Percentiles rank a stretch among this genome's conserved stretches.
Evolutionary conservation across 2,329 filamentous ascomycete species (phyloP).

Genomic region (Penicillium paneum): DNA sequence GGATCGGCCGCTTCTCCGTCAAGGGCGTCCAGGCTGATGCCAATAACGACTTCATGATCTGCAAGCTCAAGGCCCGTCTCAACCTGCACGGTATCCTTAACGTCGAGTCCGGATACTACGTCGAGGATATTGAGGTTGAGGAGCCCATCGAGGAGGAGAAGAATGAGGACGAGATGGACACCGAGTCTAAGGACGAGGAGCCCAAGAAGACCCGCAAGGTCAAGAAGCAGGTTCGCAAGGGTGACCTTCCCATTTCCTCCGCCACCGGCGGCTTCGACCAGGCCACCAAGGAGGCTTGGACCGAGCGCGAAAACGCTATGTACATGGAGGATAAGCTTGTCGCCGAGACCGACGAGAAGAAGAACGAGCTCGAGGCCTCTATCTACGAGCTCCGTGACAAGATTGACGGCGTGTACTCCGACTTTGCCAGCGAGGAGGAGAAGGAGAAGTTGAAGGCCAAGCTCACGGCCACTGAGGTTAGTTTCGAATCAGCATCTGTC

Average conservation of each 20-base stretch:
- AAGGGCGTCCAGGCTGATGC: slow-evolving; percentile 93
- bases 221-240: slow-evolving; percentile 99
- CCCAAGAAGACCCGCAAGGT: slow-evolving; percentile 90
- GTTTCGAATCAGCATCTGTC: slow-evolving; percentile 28
- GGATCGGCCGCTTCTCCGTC: slow-evolving; percentile 96
- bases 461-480: slow-evolving; percentile 81
- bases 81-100: slow-evolving; percentile 97
- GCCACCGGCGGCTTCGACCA: slow-evolving; percentile 78
- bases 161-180: slow-evolving; percentile 76
- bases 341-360: slow-evolving; percentile 97
- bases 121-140: slow-evolving; percentile 96
- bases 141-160: slow-evolving; percentile 75
- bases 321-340: slow-evolving; percentile 98
- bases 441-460: slow-evolving; percentile 81
- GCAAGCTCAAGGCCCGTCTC: slow-evolving; percentile 96
- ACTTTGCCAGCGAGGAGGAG: slow-evolving; percentile 87
- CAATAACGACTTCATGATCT: slow-evolving; percentile 98
- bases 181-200: slow-evolving; percentile 65
- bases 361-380: slow-evolving; percentile 97
- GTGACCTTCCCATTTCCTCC: slow-evolving; percentile 81
- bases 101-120: slow-evolving; percentile 94
- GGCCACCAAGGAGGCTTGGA: slow-evolving; percentile 60
- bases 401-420: slow-evolving; percentile 85
- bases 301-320: slow-evolving; percentile 86
- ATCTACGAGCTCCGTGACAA: slow-evolving; percentile 97